A percentile compares a stretch with the other conserved stretches of the same genome.
Evolutionary conservation across 495 filamentous ascomycete species (phyloP).

Genomic region (Neurospora intermedia): DNA sequence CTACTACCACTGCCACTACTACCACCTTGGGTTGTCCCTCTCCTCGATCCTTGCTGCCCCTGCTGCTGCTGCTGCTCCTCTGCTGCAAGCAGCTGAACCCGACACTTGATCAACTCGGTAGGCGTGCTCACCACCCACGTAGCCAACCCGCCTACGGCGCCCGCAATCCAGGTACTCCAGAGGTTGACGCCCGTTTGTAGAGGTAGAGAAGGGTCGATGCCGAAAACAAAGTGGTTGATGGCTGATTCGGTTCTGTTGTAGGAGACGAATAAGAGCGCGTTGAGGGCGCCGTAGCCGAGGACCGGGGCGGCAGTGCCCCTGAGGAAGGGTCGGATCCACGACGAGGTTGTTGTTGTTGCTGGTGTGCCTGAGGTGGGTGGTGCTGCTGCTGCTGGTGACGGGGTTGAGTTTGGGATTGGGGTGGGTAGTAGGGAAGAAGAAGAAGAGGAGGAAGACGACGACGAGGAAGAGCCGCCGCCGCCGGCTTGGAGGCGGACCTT

Average conservation of each 20-base stretch:
- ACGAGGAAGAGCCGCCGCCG: background rate
- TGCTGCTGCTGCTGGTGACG: too few relatives aligned
- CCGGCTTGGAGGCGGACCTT: conserved; percentile 72
- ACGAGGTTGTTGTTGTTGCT: conserved; percentile 41
- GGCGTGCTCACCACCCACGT: conserved; percentile 75
- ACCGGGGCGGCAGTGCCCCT: conserved; percentile 69
- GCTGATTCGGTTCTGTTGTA: conserved; percentile 66
- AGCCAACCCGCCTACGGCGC: conserved; percentile 65
- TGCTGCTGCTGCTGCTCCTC: too few relatives aligned
- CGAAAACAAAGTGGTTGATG: conserved; percentile 34
- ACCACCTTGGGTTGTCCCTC: background rate
- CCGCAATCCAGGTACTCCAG: conserved; percentile 59
- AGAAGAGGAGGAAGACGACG: conserved; percentile 48
- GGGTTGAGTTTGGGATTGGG: conserved; percentile 62
- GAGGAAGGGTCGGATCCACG: conserved; percentile 26
- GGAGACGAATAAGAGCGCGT: conserved; percentile 73
- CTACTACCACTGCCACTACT: background rate
- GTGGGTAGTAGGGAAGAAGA: conserved; percentile 63
- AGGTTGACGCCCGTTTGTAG: conserved; percentile 22
- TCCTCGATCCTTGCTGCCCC: background rate
- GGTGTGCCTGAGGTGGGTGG: too few relatives aligned
- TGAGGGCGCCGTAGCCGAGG: conserved; percentile 78
- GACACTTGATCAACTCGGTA: conserved; percentile 80
- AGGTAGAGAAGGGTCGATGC: background rate
- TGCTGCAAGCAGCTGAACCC: conserved; percentile 44